Conservation (phyloP, 805 yeast genomes). For the Wickerhamiella shivajii region DNA sequence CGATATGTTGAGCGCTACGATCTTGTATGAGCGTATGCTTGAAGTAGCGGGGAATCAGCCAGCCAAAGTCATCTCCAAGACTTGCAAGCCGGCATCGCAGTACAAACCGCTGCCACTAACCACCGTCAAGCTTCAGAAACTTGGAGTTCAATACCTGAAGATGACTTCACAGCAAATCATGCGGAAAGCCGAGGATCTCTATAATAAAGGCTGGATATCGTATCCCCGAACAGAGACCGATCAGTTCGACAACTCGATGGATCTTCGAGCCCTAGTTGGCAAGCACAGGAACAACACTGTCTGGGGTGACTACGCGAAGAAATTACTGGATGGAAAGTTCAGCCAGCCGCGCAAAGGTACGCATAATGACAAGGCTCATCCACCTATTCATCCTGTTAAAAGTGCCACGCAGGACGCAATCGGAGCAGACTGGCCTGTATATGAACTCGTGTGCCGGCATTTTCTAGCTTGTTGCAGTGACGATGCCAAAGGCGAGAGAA, state of each 20-base stretch:
- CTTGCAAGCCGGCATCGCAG: constrained; percentile 51
- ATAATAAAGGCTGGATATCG: constrained; percentile 73
- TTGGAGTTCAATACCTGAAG: constrained; percentile 60
- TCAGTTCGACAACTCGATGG: constrained; percentile 62
- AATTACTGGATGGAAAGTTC: constrained; percentile 33
- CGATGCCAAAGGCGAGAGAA: constrained; percentile 69
- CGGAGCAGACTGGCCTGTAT: constrained; percentile 50
- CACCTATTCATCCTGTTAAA: constrained; percentile 84
- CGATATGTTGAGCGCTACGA: constrained; percentile 50
- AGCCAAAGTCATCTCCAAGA: constrained; percentile 40
- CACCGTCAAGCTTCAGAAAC: constrained; percentile 83
- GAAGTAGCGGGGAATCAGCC: constrained; percentile 26
- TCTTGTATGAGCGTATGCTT: constrained; percentile 57
- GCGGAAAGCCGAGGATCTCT: constrained; percentile 65
- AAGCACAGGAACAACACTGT: constrained; percentile 37
- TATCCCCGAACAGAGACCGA: constrained; percentile 98
- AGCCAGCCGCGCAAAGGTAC: constrained; percentile 64
- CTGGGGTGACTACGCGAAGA: constrained; percentile 64
- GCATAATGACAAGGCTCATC: constrained; percentile 92
- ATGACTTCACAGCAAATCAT: constrained; percentile 70
- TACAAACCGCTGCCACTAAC: constrained; percentile 84
- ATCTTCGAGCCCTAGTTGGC: constrained; percentile 44
- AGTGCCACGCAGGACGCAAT: constrained; percentile 23
- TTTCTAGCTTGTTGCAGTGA: constrained; percentile 85
- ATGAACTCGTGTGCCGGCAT: constrained; percentile 72